Percentiles rank a stretch among this genome's conserved stretches.
Conservation (phyloP, 2,329 filamentous ascomycete species). For the Botrytis sinoallii region DNA sequence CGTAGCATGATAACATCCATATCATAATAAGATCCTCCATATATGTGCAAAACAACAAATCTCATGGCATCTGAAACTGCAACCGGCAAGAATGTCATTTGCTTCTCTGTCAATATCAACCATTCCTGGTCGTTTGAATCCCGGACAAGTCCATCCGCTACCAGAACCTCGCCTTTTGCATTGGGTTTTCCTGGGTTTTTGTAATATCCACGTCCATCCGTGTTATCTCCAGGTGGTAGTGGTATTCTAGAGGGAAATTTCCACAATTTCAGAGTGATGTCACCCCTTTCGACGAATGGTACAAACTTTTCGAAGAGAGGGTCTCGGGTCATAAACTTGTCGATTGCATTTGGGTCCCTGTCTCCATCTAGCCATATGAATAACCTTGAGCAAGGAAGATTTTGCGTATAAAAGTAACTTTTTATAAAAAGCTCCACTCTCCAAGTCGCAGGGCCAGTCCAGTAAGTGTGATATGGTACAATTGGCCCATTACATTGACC, state of each 20-base stretch:
- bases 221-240: constrained; percentile 48
- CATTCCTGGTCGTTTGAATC: constrained; percentile 50
- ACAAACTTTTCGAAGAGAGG: constrained; percentile 52
- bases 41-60: constrained; percentile 53
- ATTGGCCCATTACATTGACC: constrained; percentile 55
- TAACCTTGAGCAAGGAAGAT: constrained; percentile 51
- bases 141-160: constrained; percentile 51
- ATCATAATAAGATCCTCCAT: constrained; percentile 54
- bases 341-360: constrained; percentile 47
- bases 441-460: constrained; percentile 56
- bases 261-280: constrained; percentile 51
- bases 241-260: constrained; percentile 52
- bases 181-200: constrained; percentile 45
- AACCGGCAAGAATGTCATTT: constrained; percentile 56
- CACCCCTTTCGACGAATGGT: constrained; percentile 51
- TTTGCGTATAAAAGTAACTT: constrained; percentile 55
- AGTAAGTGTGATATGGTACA: constrained; percentile 54
- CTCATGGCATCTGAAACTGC: constrained; percentile 55
- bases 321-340: constrained; percentile 50
- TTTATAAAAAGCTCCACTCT: constrained; percentile 55
- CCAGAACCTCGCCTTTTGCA: constrained; percentile 37
- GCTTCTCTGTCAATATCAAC: constrained; percentile 51
- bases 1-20: constrained; percentile 55
- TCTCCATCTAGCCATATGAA: constrained; percentile 55
- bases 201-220: constrained; percentile 49